Evolutionary conservation across 768 basidiomycete genomes (phyloP), one percentile per base, ranked within the genome.

Genomic region (Hygrocybe coccinea): DNA sequence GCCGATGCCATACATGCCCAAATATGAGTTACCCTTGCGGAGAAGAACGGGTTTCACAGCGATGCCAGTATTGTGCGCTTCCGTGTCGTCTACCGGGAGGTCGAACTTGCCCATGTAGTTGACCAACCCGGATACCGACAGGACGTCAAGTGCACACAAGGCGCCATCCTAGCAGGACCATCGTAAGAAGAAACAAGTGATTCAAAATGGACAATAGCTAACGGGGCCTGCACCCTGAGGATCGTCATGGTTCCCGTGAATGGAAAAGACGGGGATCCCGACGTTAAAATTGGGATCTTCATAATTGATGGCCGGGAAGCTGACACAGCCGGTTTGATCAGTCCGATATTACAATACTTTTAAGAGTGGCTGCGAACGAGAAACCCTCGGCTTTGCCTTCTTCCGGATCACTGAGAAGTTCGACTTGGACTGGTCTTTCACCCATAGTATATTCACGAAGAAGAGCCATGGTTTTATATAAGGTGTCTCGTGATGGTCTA

Each of bases 71-170:
- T 77, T 79, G 15, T 79, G 71, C 0, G 86, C 82, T 5, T 84
- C 83, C 21, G 79, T 78, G 55, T 91, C 89, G 24, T n/a, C 51
- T 19, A 85, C 65, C 1, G 91, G 86, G 1, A 99, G 77, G 65
- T 98, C 95, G 54, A 95, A 80, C 69, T 97, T 97, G 29, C 97
- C 97, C 79, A 99, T 97, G 70, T 99, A 98, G 69, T 98, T 99
- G 62, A 99, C 70, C 12, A 98, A 81, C 3, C 97, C 97, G 0
- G 91, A 84, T 15, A 92, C 95, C 2, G 95, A 95, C 17, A 99
- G 84, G 38, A 98, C 80, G 66, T 99, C 97, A 11, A 99, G 83
- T 1, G 95, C 94, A 63, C 92, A 95, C 1, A 99, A 79, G 1
- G 97, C 97, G 9, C 97, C 97, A 75, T 94, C 88, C 92, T 95